Evolutionary conservation across 306 rosid genomes (phyloP), one percentile per base, ranked within the genome.

Genomic region (Vigna unguiculata): DNA sequence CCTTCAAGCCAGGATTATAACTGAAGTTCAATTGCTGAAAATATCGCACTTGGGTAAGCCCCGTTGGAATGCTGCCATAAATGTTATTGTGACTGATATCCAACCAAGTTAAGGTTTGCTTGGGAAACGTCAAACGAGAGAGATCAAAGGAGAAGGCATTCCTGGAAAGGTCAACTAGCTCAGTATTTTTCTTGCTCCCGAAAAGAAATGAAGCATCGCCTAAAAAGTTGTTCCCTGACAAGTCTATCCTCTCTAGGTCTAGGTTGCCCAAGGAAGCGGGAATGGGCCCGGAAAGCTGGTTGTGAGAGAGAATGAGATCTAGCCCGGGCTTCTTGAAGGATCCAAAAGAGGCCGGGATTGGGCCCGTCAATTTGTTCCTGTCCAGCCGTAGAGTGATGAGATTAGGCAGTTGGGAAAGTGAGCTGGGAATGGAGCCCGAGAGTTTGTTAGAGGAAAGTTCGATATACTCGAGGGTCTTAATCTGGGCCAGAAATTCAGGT

Each of bases 201-300:
- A 60, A 30, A 30, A 60, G 67, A 5, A 60, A 0, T 6, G 67
- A 60, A 16, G 67, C 45, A 13, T 60, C 67, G 14, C 67, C 67
- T 16, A 30, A 13, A 0, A 60, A 43, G 22, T 28, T 60, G 43
- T 60, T 60, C 67, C 67, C 2, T 7, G 67, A 30, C 6, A 60
- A 60, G 21, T 60, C 67, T 1, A 60, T 7, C 12, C 22, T 30
- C 0, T 7, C 13, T 0, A 12, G 67, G 45, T 60, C 41, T 16
- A 60, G 9, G 6, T 15, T 60, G 1, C 67, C 45, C 22, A 60
- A 16, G 1, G 45, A 30, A 15, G 45, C 2, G 2, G 67, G 67
- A 8, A 60, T 60, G n/a, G 43, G 41, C 67, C 67, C 67, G 0
- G 67, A 60, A 7, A 60, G 67, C 5, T 60, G 22, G 67, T 60